Evolutionary conservation across 2,329 filamentous ascomycete genomes (phyloP).

Genomic region (Xylaria multiplex): DNA sequence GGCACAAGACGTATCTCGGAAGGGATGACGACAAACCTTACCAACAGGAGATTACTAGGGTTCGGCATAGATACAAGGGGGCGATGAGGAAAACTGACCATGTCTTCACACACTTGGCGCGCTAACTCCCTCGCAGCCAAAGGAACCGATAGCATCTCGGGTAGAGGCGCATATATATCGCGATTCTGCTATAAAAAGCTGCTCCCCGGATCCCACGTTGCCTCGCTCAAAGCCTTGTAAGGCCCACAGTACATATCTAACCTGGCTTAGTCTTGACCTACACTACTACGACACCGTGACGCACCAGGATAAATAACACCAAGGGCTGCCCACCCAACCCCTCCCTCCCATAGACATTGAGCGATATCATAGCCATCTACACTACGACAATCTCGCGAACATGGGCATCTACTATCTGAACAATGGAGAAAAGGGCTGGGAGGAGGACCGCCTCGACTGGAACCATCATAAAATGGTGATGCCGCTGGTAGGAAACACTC

Average conservation of each 20-base stretch:
- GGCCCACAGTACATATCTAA: background rate
- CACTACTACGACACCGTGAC: no score
- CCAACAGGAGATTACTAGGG: background rate
- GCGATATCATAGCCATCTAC: background rate
- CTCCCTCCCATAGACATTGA: background rate
- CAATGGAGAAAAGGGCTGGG: slow-evolving; percentile 26
- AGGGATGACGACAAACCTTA: background rate
- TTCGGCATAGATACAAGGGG: background rate
- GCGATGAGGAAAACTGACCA: no score
- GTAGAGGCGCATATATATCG: no score
- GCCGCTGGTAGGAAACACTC: slow-evolving; percentile 20
- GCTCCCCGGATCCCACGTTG: background rate
- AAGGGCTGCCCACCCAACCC: background rate
- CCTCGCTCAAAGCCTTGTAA: background rate
- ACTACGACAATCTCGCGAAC: background rate
- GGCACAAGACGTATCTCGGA: no score
- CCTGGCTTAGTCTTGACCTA: no score
- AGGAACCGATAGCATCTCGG: background rate
- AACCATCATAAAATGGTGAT: slow-evolving; percentile 23
- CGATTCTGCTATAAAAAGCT: background rate
- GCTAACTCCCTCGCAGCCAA: background rate
- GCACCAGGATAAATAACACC: slow-evolving; percentile 1
- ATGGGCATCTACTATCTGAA: slow-evolving; percentile 31
- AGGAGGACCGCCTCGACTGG: slow-evolving; percentile 18
- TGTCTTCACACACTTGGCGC: background rate